Percentiles rank a stretch among this genome's conserved stretches.
These are phyloP conservation scores for Ogataea thermomethanolica DNA, from an alignment of 805 yeast genomes.

Conservation along the genomic window DNA sequence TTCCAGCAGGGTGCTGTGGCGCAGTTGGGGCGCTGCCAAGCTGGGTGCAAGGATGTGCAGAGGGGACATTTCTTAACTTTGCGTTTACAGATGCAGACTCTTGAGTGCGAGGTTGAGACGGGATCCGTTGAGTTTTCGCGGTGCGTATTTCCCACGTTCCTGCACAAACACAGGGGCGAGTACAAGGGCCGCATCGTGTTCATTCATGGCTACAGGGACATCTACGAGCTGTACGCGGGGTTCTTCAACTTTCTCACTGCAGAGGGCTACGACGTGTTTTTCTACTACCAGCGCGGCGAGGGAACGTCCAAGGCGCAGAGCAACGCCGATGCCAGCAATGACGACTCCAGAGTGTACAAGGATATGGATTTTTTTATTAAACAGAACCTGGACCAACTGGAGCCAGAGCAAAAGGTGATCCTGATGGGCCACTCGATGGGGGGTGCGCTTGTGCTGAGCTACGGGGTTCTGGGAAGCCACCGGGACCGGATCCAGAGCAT, in stretches of 20 bases:
- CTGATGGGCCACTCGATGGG: slow-evolving; percentile 80
- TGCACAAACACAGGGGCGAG: slow-evolving; percentile 12
- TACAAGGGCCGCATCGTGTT: slow-evolving; percentile 53
- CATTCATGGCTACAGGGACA: slow-evolving; percentile 74
- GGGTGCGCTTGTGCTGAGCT: slow-evolving; percentile 66
- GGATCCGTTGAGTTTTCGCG: slow-evolving; percentile 16
- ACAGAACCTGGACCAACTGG: slow-evolving; percentile 36
- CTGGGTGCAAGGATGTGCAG: slow-evolving; percentile 2
- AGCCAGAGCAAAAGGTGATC: slow-evolving; percentile 39
- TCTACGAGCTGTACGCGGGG: slow-evolving; percentile 45
- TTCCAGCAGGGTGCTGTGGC: background rate
- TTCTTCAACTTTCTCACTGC: slow-evolving; percentile 49
- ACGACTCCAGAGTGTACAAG: slow-evolving; percentile 51
- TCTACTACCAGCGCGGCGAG: slow-evolving; percentile 75
- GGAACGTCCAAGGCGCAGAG: slow-evolving; percentile 57
- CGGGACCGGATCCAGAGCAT: slow-evolving; percentile 45
- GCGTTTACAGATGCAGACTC: background rate
- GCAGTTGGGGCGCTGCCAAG: too few species aligned
- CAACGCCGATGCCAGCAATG: slow-evolving; percentile 49
- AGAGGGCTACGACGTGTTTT: slow-evolving; percentile 60
- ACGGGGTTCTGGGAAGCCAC: slow-evolving; percentile 53
- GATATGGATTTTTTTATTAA: slow-evolving; percentile 60
- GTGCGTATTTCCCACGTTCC: slow-evolving; percentile 23
- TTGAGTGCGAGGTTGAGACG: background rate
- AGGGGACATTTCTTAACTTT: slow-evolving; percentile 1